Percentiles rank a stretch among this genome's conserved stretches.
These are phyloP conservation scores for Euptelea pleiosperma DNA, from an alignment of 164 flowering plant species.

Conservation along the genomic window DNA sequence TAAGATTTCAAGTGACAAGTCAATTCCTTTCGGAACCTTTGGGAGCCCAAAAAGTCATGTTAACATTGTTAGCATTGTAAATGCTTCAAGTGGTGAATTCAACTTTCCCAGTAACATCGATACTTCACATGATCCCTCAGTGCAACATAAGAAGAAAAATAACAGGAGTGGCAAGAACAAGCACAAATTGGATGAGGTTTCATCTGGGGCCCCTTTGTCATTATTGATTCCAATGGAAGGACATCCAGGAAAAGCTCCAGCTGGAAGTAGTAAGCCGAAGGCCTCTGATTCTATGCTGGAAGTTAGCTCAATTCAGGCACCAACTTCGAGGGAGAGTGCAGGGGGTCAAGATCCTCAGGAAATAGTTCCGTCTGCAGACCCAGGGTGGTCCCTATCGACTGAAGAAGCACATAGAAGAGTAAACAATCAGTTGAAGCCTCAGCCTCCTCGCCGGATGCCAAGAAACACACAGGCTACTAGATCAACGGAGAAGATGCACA, in stretches of 20 bases:
- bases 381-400: slow-evolving; percentile 25
- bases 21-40: slow-evolving; percentile 8
- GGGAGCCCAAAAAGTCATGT: slow-evolving; percentile 22
- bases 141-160: slow-evolving; percentile 50
- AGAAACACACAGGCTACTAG: slow-evolving; percentile 49
- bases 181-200: slow-evolving; percentile 49
- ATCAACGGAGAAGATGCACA: slow-evolving; percentile 42
- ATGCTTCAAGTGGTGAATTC: slow-evolving; percentile 21
- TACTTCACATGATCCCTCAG: slow-evolving; percentile 28
- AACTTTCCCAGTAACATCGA: slow-evolving; percentile 19
- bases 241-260: slow-evolving; percentile 20
- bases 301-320: slow-evolving; percentile 22
- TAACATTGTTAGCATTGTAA: slow-evolving; percentile 24
- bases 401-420: slow-evolving; percentile 48
- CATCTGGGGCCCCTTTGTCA: slow-evolving; percentile 18
- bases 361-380: slow-evolving; percentile 31
- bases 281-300: slow-evolving; percentile 28
- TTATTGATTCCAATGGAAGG: slow-evolving; percentile 25
- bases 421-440: slow-evolving; percentile 57
- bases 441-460: slow-evolving; percentile 49
- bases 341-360: slow-evolving; percentile 23
- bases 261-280: slow-evolving; percentile 31
- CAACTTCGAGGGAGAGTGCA: slow-evolving; percentile 6
- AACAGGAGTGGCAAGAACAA: slow-evolving; percentile 52
- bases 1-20: slow-evolving; percentile 31